phyloP scores from a whole-genome alignment of 441 rosid species.

The Pelargonium citronellum region DNA sequence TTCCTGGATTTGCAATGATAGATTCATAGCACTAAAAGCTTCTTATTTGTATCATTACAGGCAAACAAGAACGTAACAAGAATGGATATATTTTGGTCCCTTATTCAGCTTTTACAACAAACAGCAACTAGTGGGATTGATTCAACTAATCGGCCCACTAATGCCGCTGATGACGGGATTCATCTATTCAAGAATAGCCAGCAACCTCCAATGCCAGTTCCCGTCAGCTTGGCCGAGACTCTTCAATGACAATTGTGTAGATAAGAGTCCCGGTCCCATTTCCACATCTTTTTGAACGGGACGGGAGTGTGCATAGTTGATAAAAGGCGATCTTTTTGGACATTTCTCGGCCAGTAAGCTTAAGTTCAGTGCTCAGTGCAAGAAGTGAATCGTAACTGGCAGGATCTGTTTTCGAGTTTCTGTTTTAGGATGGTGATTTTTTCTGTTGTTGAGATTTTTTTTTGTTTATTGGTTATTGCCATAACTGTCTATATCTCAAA shows the following conservation, averaged over 20 bases:
- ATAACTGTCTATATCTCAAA: conserved; percentile 30
- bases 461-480: conserved; percentile 21
- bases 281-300: conserved; percentile 14
- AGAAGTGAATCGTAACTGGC: conserved; percentile 17
- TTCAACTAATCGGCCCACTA: conserved; percentile 26
- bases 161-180: conserved; percentile 23
- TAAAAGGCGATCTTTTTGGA: conserved; percentile 13
- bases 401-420: conserved; percentile 13
- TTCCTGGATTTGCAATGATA: not conserved
- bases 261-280: conserved; percentile 1
- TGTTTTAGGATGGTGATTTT: not conserved
- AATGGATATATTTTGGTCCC: conserved; percentile 71
- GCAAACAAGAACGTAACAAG: conserved; percentile 57
- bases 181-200: conserved; percentile 33
- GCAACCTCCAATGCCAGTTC: conserved; percentile 31
- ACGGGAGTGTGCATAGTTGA: conserved; percentile 25
- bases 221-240: conserved; percentile 33
- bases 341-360: not conserved
- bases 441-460: conserved; percentile 10
- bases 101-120: conserved; percentile 57
- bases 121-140: conserved; percentile 27
- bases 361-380: not conserved
- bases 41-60: conserved; percentile 29
- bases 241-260: conserved; percentile 15
- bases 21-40: not conserved